These are phyloP conservation scores for Posidonia australis DNA, from an alignment of 106 monocot species.

Conservation along the genomic window DNA sequence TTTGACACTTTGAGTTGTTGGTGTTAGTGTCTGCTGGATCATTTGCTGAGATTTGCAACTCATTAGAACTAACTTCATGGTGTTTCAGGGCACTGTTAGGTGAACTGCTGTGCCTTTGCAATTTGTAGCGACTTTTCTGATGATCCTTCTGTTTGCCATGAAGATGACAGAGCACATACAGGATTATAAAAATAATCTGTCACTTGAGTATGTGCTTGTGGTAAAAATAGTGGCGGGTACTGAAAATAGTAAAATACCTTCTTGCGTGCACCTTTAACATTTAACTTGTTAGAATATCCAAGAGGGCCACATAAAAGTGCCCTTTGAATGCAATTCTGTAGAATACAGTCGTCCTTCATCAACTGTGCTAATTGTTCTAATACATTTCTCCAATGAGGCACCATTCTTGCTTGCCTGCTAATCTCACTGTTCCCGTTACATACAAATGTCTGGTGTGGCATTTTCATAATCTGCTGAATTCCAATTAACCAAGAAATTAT, in stretches of 20 bases:
- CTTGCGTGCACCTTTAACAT: not conserved
- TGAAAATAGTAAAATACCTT: not conserved
- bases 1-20: slow-evolving; percentile 39
- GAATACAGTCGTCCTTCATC: not conserved
- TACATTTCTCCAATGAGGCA: slow-evolving; percentile 13
- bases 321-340: slow-evolving; percentile 12
- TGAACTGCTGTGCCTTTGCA: not conserved
- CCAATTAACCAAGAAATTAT: not conserved
- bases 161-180: not conserved
- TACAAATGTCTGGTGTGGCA: not conserved
- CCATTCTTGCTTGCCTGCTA: slow-evolving; percentile 5
- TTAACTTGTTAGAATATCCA: slow-evolving; percentile 1
- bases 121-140: not conserved
- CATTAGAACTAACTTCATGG: slow-evolving; percentile 4
- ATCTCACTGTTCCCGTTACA: not conserved
- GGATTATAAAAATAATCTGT: not conserved
- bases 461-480: not conserved
- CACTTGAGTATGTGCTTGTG: not conserved
- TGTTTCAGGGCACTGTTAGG: not conserved
- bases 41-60: not conserved
- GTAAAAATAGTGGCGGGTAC: not conserved
- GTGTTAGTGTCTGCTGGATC: slow-evolving; percentile 7
- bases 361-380: slow-evolving; percentile 7
- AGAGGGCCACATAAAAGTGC: slow-evolving; percentile 11
- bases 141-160: slow-evolving; percentile 3